Conservation (phyloP, 2,329 filamentous ascomycete species). For the Ophiostoma piceae region DNA sequence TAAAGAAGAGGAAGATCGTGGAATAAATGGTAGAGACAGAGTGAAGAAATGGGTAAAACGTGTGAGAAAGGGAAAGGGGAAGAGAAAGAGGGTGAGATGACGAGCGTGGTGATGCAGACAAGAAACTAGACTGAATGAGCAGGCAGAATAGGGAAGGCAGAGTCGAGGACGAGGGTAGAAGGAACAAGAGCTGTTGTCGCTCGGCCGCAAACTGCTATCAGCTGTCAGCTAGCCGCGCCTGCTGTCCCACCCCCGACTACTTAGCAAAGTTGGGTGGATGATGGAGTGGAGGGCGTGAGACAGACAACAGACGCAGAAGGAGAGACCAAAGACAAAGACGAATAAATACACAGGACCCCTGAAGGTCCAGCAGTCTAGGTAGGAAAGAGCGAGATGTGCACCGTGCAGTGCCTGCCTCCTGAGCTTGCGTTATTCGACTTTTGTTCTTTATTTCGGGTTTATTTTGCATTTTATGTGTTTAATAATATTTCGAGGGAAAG, state of each 20-base stretch:
- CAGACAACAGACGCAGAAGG: neutral
- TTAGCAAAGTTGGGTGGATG: neutral
- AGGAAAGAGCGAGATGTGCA: constrained; percentile 7
- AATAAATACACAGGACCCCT: constrained; percentile 1
- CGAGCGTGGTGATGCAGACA: neutral
- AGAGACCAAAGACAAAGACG: neutral
- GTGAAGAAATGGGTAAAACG: neutral
- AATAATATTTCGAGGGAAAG: neutral
- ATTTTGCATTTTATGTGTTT: neutral
- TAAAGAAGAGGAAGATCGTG: neutral
- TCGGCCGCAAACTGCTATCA: constrained; percentile 17
- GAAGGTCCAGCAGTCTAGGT: neutral
- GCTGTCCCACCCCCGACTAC: constrained; percentile 6
- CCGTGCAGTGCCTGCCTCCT: neutral
- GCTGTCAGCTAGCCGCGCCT: constrained; percentile 19
- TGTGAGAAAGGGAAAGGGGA: neutral
- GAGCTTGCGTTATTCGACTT: neutral
- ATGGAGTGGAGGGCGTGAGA: neutral
- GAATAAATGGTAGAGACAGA: neutral
- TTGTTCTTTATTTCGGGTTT: neutral
- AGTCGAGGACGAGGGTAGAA: neutral
- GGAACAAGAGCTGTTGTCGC: neutral
- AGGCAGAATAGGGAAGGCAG: neutral
- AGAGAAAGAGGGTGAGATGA: neutral
- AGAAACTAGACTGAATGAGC: neutral